A percentile compares a stretch with the other conserved stretches of the same genome.
Evolutionary conservation across 441 rosid genomes (phyloP).

Genomic region (Corymbia calophylla): DNA sequence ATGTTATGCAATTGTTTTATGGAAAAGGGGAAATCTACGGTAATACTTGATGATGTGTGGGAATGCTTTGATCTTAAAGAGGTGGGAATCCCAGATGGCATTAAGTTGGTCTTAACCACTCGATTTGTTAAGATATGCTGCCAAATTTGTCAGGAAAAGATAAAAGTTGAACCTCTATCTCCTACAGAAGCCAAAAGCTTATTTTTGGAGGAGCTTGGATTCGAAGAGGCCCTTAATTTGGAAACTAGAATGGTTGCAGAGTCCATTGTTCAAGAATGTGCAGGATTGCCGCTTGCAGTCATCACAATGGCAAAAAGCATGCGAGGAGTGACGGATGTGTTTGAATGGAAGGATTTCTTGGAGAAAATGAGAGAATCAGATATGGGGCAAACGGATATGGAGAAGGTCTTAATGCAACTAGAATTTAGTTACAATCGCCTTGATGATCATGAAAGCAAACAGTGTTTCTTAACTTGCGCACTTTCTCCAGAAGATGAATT

Average conservation of each 20-base stretch:
- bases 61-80: no score
- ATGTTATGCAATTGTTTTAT: rapidly evolving
- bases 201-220: no score
- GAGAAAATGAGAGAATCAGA: background rate
- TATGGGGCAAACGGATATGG: rapidly evolving
- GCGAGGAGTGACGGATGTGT: rapidly evolving
- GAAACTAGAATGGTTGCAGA: rapidly evolving
- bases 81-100: no score
- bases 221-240: rapidly evolving
- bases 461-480: rapidly evolving
- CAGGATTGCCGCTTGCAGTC: rapidly evolving
- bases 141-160: background rate
- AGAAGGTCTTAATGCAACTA: rapidly evolving
- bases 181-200: rapidly evolving
- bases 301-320: rapidly evolving
- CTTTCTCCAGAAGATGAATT: rapidly evolving
- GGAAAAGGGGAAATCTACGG: rapidly evolving
- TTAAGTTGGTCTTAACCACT: no score
- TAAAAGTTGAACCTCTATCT: background rate
- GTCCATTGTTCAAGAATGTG: rapidly evolving
- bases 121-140: rapidly evolving
- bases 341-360: background rate
- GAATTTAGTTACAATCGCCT: background rate
- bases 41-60: no score
- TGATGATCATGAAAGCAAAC: rapidly evolving